Percentiles rank a stretch among this genome's conserved stretches.
Conservation (phyloP, 2,329 filamentous ascomycete genomes). For the Paraphoma sp. region DNA sequence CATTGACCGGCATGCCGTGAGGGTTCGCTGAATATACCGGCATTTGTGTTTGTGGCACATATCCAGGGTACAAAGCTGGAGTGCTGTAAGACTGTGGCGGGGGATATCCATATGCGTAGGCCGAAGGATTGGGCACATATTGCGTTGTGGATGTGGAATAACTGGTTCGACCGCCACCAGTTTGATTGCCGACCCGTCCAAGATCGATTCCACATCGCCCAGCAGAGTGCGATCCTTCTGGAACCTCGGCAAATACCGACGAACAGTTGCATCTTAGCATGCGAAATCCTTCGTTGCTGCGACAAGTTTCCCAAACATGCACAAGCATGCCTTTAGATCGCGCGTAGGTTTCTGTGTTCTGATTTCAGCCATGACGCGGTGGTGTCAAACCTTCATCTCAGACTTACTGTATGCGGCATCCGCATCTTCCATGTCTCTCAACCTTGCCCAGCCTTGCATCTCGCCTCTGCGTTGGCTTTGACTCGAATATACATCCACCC, state of each 20-base stretch:
- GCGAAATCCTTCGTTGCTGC: constrained; percentile 31
- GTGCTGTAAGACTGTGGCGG: constrained; percentile 25
- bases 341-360: constrained; percentile 25
- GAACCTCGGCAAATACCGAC: constrained; percentile 29
- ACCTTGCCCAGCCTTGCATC: constrained; percentile 44
- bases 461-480: constrained; percentile 34
- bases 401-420: constrained; percentile 41
- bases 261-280: constrained; percentile 46
- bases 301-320: constrained; percentile 42
- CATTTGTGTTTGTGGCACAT: constrained; percentile 21
- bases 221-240: constrained; percentile 35
- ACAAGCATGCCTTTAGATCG: constrained; percentile 32
- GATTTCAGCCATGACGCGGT: constrained; percentile 2
- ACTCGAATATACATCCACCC: constrained; percentile 42
- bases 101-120: constrained; percentile 34
- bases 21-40: constrained; percentile 40
- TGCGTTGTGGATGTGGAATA: constrained; percentile 14
- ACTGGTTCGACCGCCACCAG: constrained; percentile 11
- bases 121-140: constrained; percentile 22
- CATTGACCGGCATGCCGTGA: constrained; percentile 45
- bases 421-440: constrained; percentile 44
- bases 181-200: constrained; percentile 30
- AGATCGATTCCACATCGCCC: constrained; percentile 40
- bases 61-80: constrained; percentile 23
- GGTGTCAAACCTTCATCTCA: background rate